These are phyloP conservation scores for Lactarius indigo DNA, from an alignment of 768 basidiomycete genomes.

Conservation along the genomic window DNA sequence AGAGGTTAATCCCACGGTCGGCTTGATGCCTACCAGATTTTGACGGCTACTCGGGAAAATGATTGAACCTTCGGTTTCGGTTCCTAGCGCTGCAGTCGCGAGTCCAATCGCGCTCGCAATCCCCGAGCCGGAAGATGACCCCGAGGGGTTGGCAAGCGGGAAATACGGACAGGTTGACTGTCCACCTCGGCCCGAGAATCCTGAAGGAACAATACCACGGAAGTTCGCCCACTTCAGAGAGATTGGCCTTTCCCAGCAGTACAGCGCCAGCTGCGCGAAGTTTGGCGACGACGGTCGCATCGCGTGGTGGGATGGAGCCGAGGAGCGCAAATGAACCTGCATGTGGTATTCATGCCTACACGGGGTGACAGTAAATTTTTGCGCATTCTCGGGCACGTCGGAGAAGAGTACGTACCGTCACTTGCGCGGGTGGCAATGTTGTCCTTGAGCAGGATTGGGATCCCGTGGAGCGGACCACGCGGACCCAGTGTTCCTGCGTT, in stretches of 20 bases:
- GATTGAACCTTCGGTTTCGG: conserved; percentile 49
- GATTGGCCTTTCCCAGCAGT: conserved; percentile 40
- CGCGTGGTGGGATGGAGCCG: conserved; percentile 35
- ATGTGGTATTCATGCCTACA: conserved; percentile 40
- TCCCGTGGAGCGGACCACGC: conserved; percentile 35
- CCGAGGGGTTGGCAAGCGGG: conserved; percentile 40
- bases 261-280: conserved; percentile 38
- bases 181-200: conserved; percentile 47
- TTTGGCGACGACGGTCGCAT: conserved; percentile 34
- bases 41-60: conserved; percentile 46
- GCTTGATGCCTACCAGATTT: conserved; percentile 57
- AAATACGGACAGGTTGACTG: conserved; percentile 42
- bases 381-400: conserved; percentile 24
- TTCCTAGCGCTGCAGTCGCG: conserved; percentile 42
- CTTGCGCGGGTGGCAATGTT: conserved; percentile 34
- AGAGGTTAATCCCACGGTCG: conserved; percentile 57
- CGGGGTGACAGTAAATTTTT: conserved; percentile 25
- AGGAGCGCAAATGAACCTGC: conserved; percentile 37
- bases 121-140: conserved; percentile 44
- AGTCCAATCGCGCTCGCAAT: conserved; percentile 42
- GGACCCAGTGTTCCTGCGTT: conserved; percentile 26
- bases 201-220: conserved; percentile 37
- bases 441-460: conserved; percentile 37
- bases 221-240: conserved; percentile 44
- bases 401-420: conserved; percentile 28